Conservation (phyloP, 306 rosid species). For the Sechiopsis laciniata region DNA sequence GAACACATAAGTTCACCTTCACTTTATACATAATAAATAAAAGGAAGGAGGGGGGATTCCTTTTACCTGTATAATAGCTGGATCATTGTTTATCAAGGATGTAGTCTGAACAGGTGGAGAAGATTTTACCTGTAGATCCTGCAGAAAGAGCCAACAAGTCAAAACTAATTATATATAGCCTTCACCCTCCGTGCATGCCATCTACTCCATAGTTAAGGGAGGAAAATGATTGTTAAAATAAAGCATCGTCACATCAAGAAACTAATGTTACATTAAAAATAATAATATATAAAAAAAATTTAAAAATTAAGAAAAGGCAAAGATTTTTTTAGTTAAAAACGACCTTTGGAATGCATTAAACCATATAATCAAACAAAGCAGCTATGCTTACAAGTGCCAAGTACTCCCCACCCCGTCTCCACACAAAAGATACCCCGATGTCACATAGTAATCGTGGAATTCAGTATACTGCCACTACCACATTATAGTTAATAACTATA, state of each 20-base stretch:
- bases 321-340: not conserved
- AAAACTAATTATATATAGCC: not conserved
- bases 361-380: not conserved
- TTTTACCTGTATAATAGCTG: conserved; percentile 79
- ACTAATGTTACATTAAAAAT: not conserved
- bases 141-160: conserved; percentile 25
- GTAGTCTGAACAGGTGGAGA: conserved; percentile 71
- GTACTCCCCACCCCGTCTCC: not conserved
- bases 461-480: not conserved
- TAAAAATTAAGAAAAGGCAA: not conserved
- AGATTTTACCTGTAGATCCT: conserved; percentile 91
- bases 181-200: not conserved
- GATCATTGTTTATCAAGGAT: conserved; percentile 61
- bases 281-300: not conserved
- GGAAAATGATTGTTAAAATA: not conserved
- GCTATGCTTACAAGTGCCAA: not conserved
- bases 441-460: not conserved
- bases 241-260: not conserved
- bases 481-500: not conserved
- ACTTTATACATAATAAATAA: conserved; percentile 14
- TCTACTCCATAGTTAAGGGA: not conserved
- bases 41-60: not conserved
- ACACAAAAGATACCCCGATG: not conserved
- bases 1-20: conserved; percentile 24
- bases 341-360: not conserved